Conservation (phyloP, 2,329 filamentous ascomycete genomes). For the Westerdykella aurantiaca region DNA sequence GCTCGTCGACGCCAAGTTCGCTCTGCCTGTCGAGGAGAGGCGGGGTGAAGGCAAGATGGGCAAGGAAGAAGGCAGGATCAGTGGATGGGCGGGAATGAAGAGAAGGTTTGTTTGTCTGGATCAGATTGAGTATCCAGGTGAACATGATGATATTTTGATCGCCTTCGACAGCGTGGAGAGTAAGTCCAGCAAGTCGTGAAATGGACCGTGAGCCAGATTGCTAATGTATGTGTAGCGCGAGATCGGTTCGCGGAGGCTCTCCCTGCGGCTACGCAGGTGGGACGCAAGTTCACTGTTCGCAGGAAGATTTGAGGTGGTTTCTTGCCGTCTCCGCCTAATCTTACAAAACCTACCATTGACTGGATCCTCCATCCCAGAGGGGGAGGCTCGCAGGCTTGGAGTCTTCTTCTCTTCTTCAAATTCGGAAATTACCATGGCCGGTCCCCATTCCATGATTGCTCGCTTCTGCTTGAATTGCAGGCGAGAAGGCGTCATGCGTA, state of each 20-base stretch:
- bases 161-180: conserved; percentile 73
- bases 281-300: conserved; percentile 40
- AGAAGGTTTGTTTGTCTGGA: conserved; percentile 78
- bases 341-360: too few relatives aligned
- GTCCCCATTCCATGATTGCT: too few relatives aligned
- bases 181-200: conserved; percentile 42
- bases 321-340: too few relatives aligned
- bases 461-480: too few relatives aligned
- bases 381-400: too few relatives aligned
- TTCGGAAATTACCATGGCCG: too few relatives aligned
- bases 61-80: conserved; percentile 44
- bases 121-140: conserved; percentile 79
- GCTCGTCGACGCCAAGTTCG: conserved; percentile 87
- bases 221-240: conserved; percentile 37
- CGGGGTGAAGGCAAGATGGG: conserved; percentile 46
- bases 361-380: too few relatives aligned
- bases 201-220: not conserved
- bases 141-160: conserved; percentile 87
- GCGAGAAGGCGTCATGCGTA: too few relatives aligned
- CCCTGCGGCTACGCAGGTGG: conserved; percentile 39
- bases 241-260: conserved; percentile 43
- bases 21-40: conserved; percentile 58
- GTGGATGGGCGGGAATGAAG: conserved; percentile 50
- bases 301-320: conserved; percentile 29
- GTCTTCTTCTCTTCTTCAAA: too few relatives aligned